phyloP scores from a whole-genome alignment of 225 moss, liverwort and hornwort species.

The Lunularia cruciata region DNA sequence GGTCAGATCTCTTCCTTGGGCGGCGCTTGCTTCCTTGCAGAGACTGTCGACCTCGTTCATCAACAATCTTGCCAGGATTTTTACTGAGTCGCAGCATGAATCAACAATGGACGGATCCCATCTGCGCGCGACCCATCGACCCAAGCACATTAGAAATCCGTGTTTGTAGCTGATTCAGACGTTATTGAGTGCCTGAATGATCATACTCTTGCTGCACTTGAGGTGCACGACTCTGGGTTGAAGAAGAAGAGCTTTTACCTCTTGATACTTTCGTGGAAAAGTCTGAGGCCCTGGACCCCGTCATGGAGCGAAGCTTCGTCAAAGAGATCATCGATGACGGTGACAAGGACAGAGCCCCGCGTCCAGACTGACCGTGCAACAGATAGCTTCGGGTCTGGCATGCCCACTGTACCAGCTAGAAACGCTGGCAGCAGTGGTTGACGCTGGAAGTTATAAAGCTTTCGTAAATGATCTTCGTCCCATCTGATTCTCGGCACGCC shows the following conservation, averaged over 20 bases:
- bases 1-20: slow-evolving; percentile 23
- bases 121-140: not conserved
- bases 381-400: slow-evolving; percentile 19
- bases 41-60: slow-evolving; percentile 24
- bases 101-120: slow-evolving; percentile 27
- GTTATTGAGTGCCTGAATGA: too few species aligned
- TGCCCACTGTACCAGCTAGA: slow-evolving; percentile 21
- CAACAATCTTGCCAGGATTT: slow-evolving; percentile 20
- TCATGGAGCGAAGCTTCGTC: slow-evolving; percentile 27
- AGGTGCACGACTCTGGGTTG: too few species aligned
- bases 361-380: slow-evolving; percentile 30
- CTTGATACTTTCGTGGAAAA: slow-evolving; percentile 26
- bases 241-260: not conserved
- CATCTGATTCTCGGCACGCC: slow-evolving; percentile 7
- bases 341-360: slow-evolving; percentile 24
- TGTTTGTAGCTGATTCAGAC: too few species aligned
- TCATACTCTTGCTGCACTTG: too few species aligned
- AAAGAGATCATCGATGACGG: slow-evolving; percentile 27
- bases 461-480: slow-evolving; percentile 26
- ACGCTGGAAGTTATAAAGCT: slow-evolving; percentile 19
- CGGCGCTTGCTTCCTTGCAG: slow-evolving; percentile 22
- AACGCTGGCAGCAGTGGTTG: slow-evolving; percentile 26
- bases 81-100: slow-evolving; percentile 24
- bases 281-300: slow-evolving; percentile 25
- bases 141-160: too few species aligned